Conservation (phyloP, 805 yeast species). For the Suhomyces pyralidae region DNA sequence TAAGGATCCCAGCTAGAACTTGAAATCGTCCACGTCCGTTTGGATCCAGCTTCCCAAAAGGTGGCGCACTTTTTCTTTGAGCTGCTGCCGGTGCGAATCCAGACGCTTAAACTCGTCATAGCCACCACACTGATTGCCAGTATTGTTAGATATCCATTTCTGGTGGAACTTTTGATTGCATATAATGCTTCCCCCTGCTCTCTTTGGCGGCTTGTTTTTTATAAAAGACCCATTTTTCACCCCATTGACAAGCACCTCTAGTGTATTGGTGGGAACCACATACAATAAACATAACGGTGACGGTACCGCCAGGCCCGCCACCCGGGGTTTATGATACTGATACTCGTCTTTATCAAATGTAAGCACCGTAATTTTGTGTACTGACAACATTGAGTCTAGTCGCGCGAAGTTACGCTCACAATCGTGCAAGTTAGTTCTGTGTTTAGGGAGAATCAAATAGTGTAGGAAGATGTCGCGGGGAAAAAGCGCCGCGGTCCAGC, state of each 20-base stretch:
- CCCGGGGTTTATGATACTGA: conserved; percentile 21
- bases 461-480: conserved; percentile 39
- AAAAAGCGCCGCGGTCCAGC: conserved; percentile 37
- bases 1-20: conserved; percentile 1
- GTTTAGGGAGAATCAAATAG: conserved; percentile 48
- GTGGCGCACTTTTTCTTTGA: conserved; percentile 26
- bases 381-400: conserved; percentile 3
- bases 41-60: conserved; percentile 46
- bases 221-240: conserved; percentile 56
- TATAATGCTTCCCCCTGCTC: conserved; percentile 41
- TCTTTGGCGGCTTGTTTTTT: conserved; percentile 43
- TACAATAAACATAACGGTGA: conserved; percentile 30
- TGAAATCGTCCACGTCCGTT: conserved; percentile 45
- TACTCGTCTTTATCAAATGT: conserved; percentile 21
- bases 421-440: conserved; percentile 23
- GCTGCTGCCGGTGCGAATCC: conserved; percentile 22
- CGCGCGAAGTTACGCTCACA: conserved; percentile 43
- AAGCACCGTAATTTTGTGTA: conserved; percentile 19
- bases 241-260: conserved; percentile 53
- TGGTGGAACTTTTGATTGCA: conserved; percentile 27
- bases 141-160: neutral
- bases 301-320: conserved; percentile 16
- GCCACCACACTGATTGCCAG: neutral
- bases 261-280: conserved; percentile 16
- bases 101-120: conserved; percentile 16